Conservation (phyloP, 257 asterid species). For the Linderniella brevidens region DNA sequence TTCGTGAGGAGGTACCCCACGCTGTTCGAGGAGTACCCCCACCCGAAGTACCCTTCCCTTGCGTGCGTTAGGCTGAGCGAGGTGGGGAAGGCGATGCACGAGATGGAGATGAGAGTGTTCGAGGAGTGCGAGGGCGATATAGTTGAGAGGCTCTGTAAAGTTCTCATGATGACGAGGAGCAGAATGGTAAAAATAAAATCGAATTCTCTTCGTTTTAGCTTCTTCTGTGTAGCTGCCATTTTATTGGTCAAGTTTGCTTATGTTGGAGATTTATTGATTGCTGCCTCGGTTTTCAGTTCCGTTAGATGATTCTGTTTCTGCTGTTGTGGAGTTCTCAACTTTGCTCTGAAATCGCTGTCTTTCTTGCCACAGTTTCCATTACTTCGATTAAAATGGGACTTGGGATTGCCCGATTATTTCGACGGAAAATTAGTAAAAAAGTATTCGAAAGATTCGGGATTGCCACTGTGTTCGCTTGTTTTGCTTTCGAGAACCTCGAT, state of each 20-base stretch:
- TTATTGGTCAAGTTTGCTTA: too few species aligned
- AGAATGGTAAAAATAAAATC: slow-evolving; percentile 33
- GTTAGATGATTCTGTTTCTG: too few species aligned
- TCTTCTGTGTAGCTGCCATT: too few species aligned
- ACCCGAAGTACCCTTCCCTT: slow-evolving; percentile 69
- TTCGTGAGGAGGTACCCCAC: slow-evolving; percentile 74
- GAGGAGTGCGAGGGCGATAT: slow-evolving; percentile 33
- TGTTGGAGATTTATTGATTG: background rate
- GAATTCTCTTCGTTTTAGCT: too few species aligned
- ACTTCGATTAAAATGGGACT: slow-evolving; percentile 80
- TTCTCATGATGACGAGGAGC: slow-evolving; percentile 67
- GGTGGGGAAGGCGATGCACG: slow-evolving; percentile 44
- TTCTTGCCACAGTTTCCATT: slow-evolving; percentile 40
- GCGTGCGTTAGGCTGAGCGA: slow-evolving; percentile 57
- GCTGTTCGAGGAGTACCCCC: slow-evolving; percentile 80
- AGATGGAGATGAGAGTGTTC: slow-evolving; percentile 29
- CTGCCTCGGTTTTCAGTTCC: background rate
- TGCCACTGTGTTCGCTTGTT: too few species aligned
- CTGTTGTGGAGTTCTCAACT: background rate
- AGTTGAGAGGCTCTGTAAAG: slow-evolving; percentile 52
- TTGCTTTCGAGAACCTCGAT: too few species aligned
- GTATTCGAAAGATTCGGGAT: too few species aligned
- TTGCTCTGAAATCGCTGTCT: background rate
- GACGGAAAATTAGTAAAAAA: slow-evolving; percentile 38
- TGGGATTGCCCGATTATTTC: slow-evolving; percentile 76